These are phyloP conservation scores for Endotrypanum monterogeii DNA, from an alignment of 208 protist genomes.

Conservation along the genomic window DNA sequence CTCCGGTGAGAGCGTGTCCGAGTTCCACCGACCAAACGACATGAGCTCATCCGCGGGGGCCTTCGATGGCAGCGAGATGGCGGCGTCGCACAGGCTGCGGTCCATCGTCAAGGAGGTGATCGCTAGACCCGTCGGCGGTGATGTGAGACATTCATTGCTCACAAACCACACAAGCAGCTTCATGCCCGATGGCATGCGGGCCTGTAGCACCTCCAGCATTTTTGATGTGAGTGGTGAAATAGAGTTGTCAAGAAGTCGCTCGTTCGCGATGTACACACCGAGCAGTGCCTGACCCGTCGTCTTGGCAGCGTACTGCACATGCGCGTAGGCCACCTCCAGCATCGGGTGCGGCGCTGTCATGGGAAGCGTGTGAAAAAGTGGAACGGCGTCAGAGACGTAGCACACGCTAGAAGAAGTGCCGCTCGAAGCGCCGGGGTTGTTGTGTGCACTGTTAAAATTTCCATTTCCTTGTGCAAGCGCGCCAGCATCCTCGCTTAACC, in stretches of 20 bases:
- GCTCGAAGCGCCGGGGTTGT: constrained; percentile 5
- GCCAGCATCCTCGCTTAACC: constrained; percentile 35
- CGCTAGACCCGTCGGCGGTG: constrained; percentile 41
- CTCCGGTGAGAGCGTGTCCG: constrained; percentile 65
- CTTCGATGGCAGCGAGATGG: constrained; percentile 30
- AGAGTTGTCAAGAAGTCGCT: constrained; percentile 56
- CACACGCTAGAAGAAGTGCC: constrained; percentile 26
- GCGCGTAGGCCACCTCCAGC: constrained; percentile 79
- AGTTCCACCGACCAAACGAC: constrained; percentile 78
- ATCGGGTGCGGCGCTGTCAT: constrained; percentile 84
- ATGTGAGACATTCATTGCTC: constrained; percentile 65
- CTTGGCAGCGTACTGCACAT: constrained; percentile 63
- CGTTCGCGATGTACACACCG: constrained; percentile 85
- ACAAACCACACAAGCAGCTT: constrained; percentile 65
- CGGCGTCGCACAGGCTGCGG: constrained; percentile 38
- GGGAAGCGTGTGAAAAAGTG: constrained; percentile 78
- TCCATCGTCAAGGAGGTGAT: constrained; percentile 43
- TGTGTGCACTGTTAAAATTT: constrained; percentile 3
- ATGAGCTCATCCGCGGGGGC: constrained; percentile 27
- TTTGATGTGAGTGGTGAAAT: constrained; percentile 45
- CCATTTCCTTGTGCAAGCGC: not conserved
- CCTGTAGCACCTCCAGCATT: constrained; percentile 43
- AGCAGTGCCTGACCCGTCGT: constrained; percentile 72
- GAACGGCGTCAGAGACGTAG: constrained; percentile 71
- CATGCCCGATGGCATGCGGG: constrained; percentile 33